Evolutionary conservation across 495 filamentous ascomycete genomes (phyloP).

Genomic region (Niebla homalea): DNA sequence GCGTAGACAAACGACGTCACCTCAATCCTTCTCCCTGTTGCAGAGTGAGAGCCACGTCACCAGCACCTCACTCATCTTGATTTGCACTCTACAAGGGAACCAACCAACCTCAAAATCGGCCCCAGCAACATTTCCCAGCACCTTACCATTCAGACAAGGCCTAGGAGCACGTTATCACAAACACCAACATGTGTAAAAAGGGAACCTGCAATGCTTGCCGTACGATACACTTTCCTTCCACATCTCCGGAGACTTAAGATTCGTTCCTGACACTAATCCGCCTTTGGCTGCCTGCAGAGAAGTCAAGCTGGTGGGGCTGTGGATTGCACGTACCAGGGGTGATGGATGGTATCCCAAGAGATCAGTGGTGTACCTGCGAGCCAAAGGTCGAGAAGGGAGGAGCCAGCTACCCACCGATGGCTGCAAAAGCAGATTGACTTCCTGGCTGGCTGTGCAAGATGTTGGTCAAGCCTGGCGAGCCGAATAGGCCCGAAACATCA

Average conservation of each 20-base stretch:
- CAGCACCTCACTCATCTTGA: too few species aligned
- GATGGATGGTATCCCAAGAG: constrained; percentile 45
- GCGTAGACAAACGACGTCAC: too few species aligned
- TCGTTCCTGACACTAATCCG: background rate
- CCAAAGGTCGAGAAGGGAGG: constrained; percentile 48
- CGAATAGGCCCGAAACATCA: background rate
- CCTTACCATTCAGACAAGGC: too few species aligned
- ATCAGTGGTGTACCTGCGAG: constrained; percentile 50
- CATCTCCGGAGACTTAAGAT: background rate
- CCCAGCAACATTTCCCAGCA: too few species aligned
- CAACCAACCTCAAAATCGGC: too few species aligned
- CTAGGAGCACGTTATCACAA: too few species aligned
- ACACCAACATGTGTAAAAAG: constrained; percentile 34
- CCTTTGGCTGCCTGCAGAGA: constrained; percentile 31
- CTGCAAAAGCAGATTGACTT: constrained; percentile 28
- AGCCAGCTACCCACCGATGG: constrained; percentile 50
- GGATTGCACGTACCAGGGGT: constrained; percentile 53
- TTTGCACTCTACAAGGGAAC: too few species aligned
- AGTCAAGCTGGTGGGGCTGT: constrained; percentile 59
- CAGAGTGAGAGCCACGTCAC: too few species aligned
- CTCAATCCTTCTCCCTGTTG: too few species aligned
- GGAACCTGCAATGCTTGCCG: constrained; percentile 37
- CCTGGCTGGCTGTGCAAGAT: constrained; percentile 8
- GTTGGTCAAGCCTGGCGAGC: constrained; percentile 1
- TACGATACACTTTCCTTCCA: constrained; percentile 14